phyloP scores from a whole-genome alignment of 495 filamentous ascomycete species.

The Annulohypoxylon nitens region DNA sequence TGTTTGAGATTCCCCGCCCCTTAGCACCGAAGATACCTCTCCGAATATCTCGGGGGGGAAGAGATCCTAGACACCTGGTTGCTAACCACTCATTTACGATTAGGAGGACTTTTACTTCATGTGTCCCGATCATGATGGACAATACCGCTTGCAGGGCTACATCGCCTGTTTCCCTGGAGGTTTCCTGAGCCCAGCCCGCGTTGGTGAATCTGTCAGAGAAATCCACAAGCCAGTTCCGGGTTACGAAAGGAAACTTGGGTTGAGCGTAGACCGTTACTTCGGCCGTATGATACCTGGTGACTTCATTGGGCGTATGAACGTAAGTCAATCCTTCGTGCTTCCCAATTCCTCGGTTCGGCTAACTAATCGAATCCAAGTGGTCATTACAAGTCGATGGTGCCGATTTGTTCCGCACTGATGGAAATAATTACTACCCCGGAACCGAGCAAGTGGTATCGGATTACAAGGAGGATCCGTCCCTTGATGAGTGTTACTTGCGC shows the following conservation, averaged over 20 bases:
- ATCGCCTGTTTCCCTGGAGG: slow-evolving; percentile 46
- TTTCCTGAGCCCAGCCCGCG: slow-evolving; percentile 39
- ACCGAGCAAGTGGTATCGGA: slow-evolving; percentile 19
- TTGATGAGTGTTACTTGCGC: slow-evolving; percentile 59
- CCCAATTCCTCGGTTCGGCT: background rate
- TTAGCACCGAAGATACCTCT: background rate
- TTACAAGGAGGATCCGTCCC: slow-evolving; percentile 21
- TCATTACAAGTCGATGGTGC: slow-evolving; percentile 39
- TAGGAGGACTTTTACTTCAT: slow-evolving; percentile 41
- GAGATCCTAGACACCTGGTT: background rate
- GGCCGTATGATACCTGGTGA: slow-evolving; percentile 63
- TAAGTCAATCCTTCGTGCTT: slow-evolving; percentile 26
- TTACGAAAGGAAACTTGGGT: slow-evolving; percentile 71
- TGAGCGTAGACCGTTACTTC: slow-evolving; percentile 79
- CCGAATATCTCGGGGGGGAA: background rate
- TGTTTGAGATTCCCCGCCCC: too few relatives aligned
- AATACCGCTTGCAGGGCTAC: slow-evolving; percentile 43
- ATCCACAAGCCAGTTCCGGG: slow-evolving; percentile 75
- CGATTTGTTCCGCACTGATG: slow-evolving; percentile 40
- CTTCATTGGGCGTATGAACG: slow-evolving; percentile 64
- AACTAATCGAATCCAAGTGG: slow-evolving; percentile 31
- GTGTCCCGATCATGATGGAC: slow-evolving; percentile 33
- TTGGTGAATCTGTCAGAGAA: slow-evolving; percentile 48
- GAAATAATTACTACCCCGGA: slow-evolving; percentile 40
- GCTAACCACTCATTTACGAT: background rate